Conservation (phyloP, 352 stramenopile species). For the Globisporangium polare region DNA sequence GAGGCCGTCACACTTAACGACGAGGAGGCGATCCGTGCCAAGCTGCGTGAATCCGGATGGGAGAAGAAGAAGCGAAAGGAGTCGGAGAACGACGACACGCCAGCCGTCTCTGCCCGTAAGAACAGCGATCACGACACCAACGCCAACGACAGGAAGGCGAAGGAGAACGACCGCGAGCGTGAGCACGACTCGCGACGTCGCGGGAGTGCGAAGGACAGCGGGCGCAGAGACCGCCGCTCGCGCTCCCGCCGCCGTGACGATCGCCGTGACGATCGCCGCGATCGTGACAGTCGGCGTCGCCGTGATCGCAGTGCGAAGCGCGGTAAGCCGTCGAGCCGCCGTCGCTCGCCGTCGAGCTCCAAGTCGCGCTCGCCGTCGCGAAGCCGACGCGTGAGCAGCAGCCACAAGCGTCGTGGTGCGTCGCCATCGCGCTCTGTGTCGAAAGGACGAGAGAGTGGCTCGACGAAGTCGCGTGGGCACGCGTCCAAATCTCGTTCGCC, state of each 20-base stretch:
- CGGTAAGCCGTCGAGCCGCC: slow-evolving; percentile 27
- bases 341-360: slow-evolving; percentile 18
- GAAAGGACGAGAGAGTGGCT: slow-evolving; percentile 13
- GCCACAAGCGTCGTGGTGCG: slow-evolving; percentile 6
- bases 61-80: slow-evolving; percentile 44
- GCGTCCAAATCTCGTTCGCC: slow-evolving; percentile 29
- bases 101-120: slow-evolving; percentile 5
- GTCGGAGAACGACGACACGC: slow-evolving; percentile 18
- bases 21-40: slow-evolving; percentile 68
- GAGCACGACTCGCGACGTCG: slow-evolving; percentile 13
- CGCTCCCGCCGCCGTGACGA: slow-evolving; percentile 18
- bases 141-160: slow-evolving; percentile 2
- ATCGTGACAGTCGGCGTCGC: slow-evolving; percentile 26
- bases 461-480: slow-evolving; percentile 15
- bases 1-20: slow-evolving; percentile 28
- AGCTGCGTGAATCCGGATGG: slow-evolving; percentile 66
- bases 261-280: slow-evolving; percentile 25
- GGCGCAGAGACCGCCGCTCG: slow-evolving; percentile 18
- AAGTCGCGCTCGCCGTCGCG: slow-evolving; percentile 29
- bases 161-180: slow-evolving; percentile 7
- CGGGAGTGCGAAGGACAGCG: slow-evolving; percentile 1
- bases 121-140: slow-evolving; percentile 12
- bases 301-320: slow-evolving; percentile 23
- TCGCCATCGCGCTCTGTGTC: slow-evolving; percentile 11
- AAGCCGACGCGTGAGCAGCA: slow-evolving; percentile 12